phyloP scores from a whole-genome alignment of 306 rosid species.

The Pachyrhizus erosus region DNA sequence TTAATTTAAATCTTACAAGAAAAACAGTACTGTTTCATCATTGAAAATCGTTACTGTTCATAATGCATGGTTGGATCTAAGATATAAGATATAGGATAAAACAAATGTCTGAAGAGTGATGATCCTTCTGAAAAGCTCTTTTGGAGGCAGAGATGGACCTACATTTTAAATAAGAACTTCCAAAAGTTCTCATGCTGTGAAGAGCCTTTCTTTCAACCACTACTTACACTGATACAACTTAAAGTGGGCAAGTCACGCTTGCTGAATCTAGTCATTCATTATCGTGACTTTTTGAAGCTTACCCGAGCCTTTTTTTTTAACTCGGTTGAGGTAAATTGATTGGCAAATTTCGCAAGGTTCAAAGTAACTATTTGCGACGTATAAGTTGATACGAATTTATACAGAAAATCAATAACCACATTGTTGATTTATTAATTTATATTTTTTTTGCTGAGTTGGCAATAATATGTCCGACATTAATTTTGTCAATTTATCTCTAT shows the following conservation, averaged over 20 bases:
- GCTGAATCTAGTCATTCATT: conserved; percentile 24
- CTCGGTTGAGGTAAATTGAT: no score
- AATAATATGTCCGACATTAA: no score
- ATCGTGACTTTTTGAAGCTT: background rate
- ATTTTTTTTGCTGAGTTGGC: no score
- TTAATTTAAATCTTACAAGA: no score
- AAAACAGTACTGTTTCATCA: conserved; percentile 3
- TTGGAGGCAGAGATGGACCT: conserved; percentile 24
- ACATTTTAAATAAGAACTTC: conserved; percentile 11
- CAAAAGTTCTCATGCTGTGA: conserved; percentile 36
- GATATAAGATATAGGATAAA: background rate
- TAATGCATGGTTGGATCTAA: background rate
- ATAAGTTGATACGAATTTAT: no score
- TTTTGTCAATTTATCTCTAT: no score
- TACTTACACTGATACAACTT: conserved; percentile 36
- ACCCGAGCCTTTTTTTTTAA: background rate
- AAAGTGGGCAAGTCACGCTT: conserved; percentile 37
- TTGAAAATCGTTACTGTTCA: conserved; percentile 4
- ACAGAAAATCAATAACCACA: no score
- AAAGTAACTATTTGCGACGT: no score
- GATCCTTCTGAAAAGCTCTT: background rate
- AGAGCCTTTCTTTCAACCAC: conserved; percentile 27
- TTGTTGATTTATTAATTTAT: no score
- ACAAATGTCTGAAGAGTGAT: conserved; percentile 5
- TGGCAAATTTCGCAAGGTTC: no score